Evolutionary conservation across 2,329 filamentous ascomycete species (phyloP).

Genomic region (Metarhizium robertsii): DNA sequence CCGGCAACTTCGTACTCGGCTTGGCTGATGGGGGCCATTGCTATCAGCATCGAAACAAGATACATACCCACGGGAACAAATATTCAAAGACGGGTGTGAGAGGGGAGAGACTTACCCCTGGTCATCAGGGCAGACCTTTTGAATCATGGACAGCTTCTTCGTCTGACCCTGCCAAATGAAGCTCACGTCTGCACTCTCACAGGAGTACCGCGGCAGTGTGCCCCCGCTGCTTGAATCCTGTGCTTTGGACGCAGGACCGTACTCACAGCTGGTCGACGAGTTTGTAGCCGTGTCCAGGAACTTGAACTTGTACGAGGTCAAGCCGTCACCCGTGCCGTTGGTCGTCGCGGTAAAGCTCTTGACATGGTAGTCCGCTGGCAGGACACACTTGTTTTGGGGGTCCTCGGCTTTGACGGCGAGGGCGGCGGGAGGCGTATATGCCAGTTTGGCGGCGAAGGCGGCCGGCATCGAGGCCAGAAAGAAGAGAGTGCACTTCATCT

Average conservation of each 20-base stretch:
- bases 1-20: conserved; percentile 21
- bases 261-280: conserved; percentile 31
- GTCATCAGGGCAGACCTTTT: conserved; percentile 30
- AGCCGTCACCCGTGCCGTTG: conserved; percentile 22
- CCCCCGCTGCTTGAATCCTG: conserved; percentile 20
- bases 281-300: conserved; percentile 31
- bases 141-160: conserved; percentile 30
- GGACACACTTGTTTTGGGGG: conserved; percentile 20
- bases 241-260: conserved; percentile 31
- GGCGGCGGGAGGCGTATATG: conserved; percentile 17
- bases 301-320: conserved; percentile 27
- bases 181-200: conserved; percentile 29
- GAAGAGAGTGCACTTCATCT: conserved; percentile 7
- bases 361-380: conserved; percentile 30
- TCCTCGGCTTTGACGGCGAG: conserved; percentile 16
- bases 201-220: conserved; percentile 27
- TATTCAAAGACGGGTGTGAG: background rate
- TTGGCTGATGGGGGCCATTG: background rate
- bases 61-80: conserved; percentile 3
- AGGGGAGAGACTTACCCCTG: conserved; percentile 23
- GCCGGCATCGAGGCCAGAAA: conserved; percentile 9
- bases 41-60: background rate
- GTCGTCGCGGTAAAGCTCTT: conserved; percentile 25
- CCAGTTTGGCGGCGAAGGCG: conserved; percentile 12
- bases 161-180: conserved; percentile 30